Percentiles rank a stretch among this genome's conserved stretches.
phyloP scores from a whole-genome alignment of 345 rosid species.

The Bruguiera sexangula region DNA sequence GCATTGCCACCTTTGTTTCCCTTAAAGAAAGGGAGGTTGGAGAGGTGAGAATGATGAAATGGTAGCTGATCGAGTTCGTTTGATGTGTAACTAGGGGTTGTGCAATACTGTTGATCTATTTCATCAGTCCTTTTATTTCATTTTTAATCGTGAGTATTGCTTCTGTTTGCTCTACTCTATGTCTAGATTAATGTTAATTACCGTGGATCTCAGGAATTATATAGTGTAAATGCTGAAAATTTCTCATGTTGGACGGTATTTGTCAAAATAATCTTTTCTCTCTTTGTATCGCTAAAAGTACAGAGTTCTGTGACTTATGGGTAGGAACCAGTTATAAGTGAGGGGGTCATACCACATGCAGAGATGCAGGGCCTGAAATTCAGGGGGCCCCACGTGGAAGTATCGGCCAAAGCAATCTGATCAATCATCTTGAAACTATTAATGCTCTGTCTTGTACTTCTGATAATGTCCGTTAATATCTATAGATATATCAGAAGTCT shows the following conservation, averaged over 20 bases:
- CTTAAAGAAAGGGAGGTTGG: constrained; percentile 54
- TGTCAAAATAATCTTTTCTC: neutral
- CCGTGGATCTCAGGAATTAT: constrained; percentile 26
- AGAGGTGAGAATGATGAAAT: constrained; percentile 31
- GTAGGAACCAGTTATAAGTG: constrained; percentile 12
- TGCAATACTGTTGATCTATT: constrained; percentile 14
- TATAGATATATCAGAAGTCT: neutral
- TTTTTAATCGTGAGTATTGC: constrained; percentile 6
- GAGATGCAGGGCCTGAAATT: constrained; percentile 28
- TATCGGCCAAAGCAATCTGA: constrained; percentile 18
- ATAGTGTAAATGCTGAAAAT: constrained; percentile 39
- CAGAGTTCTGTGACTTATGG: constrained; percentile 8
- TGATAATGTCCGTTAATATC: neutral
- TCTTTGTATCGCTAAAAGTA: neutral
- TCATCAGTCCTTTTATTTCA: constrained; percentile 8
- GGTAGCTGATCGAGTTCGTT: neutral
- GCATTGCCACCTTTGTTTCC: constrained; percentile 70
- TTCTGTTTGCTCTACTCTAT: constrained; percentile 1
- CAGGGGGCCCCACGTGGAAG: constrained; percentile 36
- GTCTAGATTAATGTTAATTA: constrained; percentile 30
- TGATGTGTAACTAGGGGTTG: constrained; percentile 14
- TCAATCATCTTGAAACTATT: constrained; percentile 14
- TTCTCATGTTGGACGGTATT: constrained; percentile 6
- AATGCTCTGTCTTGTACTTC: neutral
- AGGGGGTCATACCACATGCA: constrained; percentile 43